Base-by-base conservation (phyloP, 202 grass and related monocot genomes). In the Eragrostis tef region DNA sequence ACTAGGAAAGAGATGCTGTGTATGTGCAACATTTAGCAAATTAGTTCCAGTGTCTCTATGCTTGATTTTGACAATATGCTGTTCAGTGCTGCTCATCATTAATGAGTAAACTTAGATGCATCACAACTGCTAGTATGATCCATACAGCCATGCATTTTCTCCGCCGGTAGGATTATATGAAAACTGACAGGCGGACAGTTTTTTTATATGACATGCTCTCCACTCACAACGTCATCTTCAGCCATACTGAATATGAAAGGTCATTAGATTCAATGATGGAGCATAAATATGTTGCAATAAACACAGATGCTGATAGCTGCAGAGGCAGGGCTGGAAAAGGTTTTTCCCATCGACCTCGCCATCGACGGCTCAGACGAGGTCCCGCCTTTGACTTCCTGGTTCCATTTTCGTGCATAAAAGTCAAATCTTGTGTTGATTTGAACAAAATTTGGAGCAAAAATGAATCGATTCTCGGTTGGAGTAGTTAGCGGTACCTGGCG, bases 311-410 rank as follows among this genome's bases (percentile, higher is more conserved):
- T 41, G 76, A 67, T 47, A 36, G 22, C 26, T 54, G 52, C 31
- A 57, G n/a, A n/a, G n/a, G n/a, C n/a, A n/a, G n/a, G n/a, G n/a
- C n/a, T n/a, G n/a, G n/a, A n/a, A n/a, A n/a, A n/a, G n/a, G n/a
- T n/a, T n/a, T n/a, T n/a, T n/a, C n/a, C n/a, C 58, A 83, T 98
- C 66, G 89, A 98, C 85, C 92, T 98, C 49, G 92, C 96, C 46
- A 95, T 98, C 43, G 96, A 98, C 84, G 96, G 96, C 11, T 90
- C 96, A 20, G 96, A 98, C 59, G 96, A 98, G 96, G 96, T 98
- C 42, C 42, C 58, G 24, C 63, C 48, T 70, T 53, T 9, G 79
- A 10, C 4, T 52, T 45, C 63, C n/a, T 47, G 46, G 0, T 44
- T 12, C 7, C 11, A 16, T 24, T 6, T 26, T 24, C n/a, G 7